A percentile compares a stretch with the other conserved stretches of the same genome.
These are phyloP conservation scores for Atalantia buxifolia DNA, from an alignment of 345 rosid genomes.

Conservation along the genomic window DNA sequence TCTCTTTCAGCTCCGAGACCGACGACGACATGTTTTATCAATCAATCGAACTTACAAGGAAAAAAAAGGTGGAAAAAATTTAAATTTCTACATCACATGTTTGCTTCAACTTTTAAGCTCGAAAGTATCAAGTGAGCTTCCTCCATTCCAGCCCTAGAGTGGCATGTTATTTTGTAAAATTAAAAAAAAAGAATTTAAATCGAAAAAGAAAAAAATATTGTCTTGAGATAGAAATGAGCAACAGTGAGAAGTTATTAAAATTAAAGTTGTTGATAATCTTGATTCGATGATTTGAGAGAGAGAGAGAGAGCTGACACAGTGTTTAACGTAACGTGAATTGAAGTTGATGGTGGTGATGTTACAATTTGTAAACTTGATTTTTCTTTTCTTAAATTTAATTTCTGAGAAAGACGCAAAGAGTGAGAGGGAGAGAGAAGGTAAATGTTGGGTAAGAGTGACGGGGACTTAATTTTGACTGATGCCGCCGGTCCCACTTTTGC, in stretches of 20 bases:
- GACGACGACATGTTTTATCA: constrained; percentile 77
- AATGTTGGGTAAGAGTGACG: not conserved
- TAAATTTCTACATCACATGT: not conserved
- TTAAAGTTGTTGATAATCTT: not conserved
- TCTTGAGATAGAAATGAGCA: not conserved
- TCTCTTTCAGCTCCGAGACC: constrained; percentile 84
- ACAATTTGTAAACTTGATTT: not conserved
- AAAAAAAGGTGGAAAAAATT: not conserved
- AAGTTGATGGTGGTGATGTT: not conserved
- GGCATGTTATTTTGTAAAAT: not conserved
- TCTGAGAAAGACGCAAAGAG: not conserved
- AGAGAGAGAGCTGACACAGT: not conserved
- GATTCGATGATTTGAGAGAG: not conserved
- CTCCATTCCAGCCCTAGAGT: constrained; percentile 10
- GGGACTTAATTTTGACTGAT: constrained; percentile 22
- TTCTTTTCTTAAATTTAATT: not conserved
- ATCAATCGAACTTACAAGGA: not conserved
- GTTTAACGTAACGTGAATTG: not conserved
- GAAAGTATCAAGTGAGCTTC: not conserved
- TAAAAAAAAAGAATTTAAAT: not conserved
- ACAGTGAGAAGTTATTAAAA: no score
- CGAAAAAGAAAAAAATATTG: not conserved
- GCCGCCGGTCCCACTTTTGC: constrained; percentile 31
- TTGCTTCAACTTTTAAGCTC: not conserved
- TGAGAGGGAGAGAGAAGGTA: not conserved